Conservation (phyloP, 1,284 basidiomycete species). For the Puccinia polysora region DNA sequence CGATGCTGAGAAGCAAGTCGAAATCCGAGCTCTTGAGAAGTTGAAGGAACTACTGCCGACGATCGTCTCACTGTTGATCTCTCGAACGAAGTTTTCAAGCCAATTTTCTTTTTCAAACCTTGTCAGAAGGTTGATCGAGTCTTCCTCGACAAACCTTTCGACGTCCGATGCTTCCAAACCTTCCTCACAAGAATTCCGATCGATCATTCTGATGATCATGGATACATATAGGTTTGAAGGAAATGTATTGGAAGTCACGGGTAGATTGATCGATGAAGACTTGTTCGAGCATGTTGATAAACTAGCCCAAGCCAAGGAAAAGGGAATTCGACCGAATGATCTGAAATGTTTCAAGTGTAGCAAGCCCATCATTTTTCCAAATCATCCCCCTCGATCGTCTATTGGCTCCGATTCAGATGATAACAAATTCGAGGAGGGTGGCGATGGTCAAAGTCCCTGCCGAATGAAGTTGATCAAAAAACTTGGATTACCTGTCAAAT, state of each 20-base stretch:
- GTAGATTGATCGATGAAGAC: constrained; percentile 75
- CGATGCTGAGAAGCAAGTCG: constrained; percentile 26
- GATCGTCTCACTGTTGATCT: constrained; percentile 77
- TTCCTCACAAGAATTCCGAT: constrained; percentile 80
- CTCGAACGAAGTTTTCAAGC: constrained; percentile 68
- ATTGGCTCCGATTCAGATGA: not conserved
- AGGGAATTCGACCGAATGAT: constrained; percentile 52
- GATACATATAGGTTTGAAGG: constrained; percentile 86
- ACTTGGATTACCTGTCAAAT: constrained; percentile 19
- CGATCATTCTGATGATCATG: constrained; percentile 85
- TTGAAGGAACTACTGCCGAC: constrained; percentile 74
- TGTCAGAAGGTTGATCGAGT: constrained; percentile 79
- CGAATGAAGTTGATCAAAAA: constrained; percentile 22
- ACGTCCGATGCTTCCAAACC: constrained; percentile 56
- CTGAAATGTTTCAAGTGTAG: constrained; percentile 29
- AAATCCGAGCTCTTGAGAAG: constrained; percentile 56
- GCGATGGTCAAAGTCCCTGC: not conserved
- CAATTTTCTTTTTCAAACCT: constrained; percentile 81
- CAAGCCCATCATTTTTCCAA: constrained; percentile 3
- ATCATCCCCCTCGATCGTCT: not conserved
- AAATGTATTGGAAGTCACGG: constrained; percentile 83
- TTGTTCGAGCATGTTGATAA: constrained; percentile 67
- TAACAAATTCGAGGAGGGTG: too few relatives aligned
- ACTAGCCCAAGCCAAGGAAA: constrained; percentile 51
- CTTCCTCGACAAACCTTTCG: constrained; percentile 47